These are phyloP conservation scores for Clonostachys sp. DNA, from an alignment of 2,329 filamentous ascomycete species.

Conservation along the genomic window DNA sequence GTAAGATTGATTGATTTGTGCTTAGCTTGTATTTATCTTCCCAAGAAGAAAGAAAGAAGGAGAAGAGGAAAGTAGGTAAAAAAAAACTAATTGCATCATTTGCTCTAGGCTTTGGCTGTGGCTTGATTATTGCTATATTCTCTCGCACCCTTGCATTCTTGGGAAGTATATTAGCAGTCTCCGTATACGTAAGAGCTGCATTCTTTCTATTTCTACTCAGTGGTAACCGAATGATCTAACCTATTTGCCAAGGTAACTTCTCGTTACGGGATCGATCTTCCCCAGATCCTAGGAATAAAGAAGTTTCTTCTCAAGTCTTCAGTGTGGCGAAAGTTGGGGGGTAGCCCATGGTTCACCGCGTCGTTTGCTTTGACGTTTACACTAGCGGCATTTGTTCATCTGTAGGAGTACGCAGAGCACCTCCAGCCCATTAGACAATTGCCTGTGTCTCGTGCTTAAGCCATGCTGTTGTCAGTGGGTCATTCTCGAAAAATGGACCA, in stretches of 20 bases:
- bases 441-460: conserved; percentile 80
- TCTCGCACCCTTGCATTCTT: conserved; percentile 66
- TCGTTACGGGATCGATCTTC: conserved; percentile 34
- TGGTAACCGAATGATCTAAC: conserved; percentile 1
- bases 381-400: conserved; percentile 46
- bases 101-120: conserved; percentile 52
- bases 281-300: conserved; percentile 27
- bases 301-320: conserved; percentile 28
- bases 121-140: conserved; percentile 64
- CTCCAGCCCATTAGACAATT: conserved; percentile 24
- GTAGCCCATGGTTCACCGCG: conserved; percentile 60
- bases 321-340: conserved; percentile 44
- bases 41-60: neutral
- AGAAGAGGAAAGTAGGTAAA: neutral
- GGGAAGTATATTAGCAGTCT: conserved; percentile 58
- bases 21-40: neutral
- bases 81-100: neutral
- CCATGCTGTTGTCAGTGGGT: conserved; percentile 72
- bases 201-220: neutral
- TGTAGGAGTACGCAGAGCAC: conserved; percentile 30
- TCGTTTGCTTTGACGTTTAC: conserved; percentile 72
- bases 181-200: conserved; percentile 51
- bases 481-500: conserved; percentile 67
- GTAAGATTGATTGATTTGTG: conserved; percentile 20
- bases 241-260: conserved; percentile 29